phyloP scores from a whole-genome alignment of 345 rosid genomes.

The Limnanthes douglasii region DNA sequence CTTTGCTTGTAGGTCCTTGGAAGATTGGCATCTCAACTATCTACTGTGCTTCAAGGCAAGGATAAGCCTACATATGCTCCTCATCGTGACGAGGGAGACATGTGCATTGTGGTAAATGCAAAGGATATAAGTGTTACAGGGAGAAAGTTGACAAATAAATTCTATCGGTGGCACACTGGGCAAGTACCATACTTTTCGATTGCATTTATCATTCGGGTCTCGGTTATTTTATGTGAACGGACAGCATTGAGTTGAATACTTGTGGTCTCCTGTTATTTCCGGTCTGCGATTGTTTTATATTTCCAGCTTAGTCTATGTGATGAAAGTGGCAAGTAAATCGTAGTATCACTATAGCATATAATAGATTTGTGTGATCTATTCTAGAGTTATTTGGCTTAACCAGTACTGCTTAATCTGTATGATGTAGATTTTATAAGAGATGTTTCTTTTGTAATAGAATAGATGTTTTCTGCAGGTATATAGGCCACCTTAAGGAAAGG shows the following conservation, averaged over 20 bases:
- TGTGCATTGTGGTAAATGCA: conserved; percentile 97
- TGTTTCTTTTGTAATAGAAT: conserved; percentile 3
- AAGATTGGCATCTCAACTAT: conserved; percentile 84
- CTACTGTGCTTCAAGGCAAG: conserved; percentile 90
- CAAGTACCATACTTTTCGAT: conserved; percentile 15
- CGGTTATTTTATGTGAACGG: too few relatives aligned
- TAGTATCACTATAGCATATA: neutral
- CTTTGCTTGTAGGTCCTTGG: conserved; percentile 58
- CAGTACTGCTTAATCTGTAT: too few relatives aligned
- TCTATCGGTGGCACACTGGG: conserved; percentile 96
- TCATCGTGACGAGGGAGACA: conserved; percentile 87
- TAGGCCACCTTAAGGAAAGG: conserved; percentile 91
- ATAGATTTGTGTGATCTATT: too few relatives aligned
- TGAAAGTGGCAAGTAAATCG: too few relatives aligned
- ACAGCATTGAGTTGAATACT: too few relatives aligned
- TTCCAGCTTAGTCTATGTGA: too few relatives aligned
- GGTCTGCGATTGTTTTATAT: too few relatives aligned
- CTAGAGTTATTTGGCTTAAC: too few relatives aligned
- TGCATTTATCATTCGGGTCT: neutral
- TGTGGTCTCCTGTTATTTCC: too few relatives aligned
- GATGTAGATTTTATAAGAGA: neutral
- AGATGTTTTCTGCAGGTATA: conserved; percentile 32
- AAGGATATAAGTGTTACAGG: conserved; percentile 76
- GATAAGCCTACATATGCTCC: conserved; percentile 93
- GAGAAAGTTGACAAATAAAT: conserved; percentile 82